Evolutionary conservation across 345 rosid genomes (phyloP).

Genomic region (Pistacia integerrima): DNA sequence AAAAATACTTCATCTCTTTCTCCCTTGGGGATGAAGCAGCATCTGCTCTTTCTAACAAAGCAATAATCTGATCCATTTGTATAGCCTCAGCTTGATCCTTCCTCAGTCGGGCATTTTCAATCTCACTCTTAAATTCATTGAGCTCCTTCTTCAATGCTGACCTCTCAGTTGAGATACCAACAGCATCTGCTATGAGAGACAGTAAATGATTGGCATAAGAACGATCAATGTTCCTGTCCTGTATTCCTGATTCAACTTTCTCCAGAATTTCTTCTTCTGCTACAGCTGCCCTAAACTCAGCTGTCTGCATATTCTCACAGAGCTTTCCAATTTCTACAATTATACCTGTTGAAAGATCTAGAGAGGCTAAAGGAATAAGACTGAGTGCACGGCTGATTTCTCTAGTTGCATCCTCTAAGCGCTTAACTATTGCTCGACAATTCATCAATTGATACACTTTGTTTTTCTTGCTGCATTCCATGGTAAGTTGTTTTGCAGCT

Average conservation of each 20-base stretch:
- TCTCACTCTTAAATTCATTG: slow-evolving; percentile 65
- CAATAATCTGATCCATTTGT: slow-evolving; percentile 78
- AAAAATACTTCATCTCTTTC: slow-evolving; percentile 57
- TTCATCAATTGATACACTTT: slow-evolving; percentile 67
- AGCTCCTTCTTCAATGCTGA: slow-evolving; percentile 52
- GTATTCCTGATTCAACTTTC: slow-evolving; percentile 69
- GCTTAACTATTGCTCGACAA: slow-evolving; percentile 47
- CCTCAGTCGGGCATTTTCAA: slow-evolving; percentile 56
- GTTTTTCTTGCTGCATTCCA: slow-evolving; percentile 54
- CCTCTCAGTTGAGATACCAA: slow-evolving; percentile 57
- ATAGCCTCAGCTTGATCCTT: slow-evolving; percentile 72
- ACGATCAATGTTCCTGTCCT: slow-evolving; percentile 59
- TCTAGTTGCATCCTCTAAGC: slow-evolving; percentile 36
- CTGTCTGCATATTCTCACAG: slow-evolving; percentile 49
- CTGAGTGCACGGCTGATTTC: slow-evolving; percentile 58
- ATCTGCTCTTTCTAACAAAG: slow-evolving; percentile 71
- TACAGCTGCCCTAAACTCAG: slow-evolving; percentile 58
- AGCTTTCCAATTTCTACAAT: slow-evolving; percentile 43
- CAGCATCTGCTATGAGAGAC: slow-evolving; percentile 57
- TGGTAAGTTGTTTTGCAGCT: slow-evolving; percentile 46
- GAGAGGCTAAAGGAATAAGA: slow-evolving; percentile 59
- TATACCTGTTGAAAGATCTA: slow-evolving; percentile 51
- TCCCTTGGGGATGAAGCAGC: slow-evolving; percentile 58
- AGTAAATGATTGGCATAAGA: slow-evolving; percentile 61
- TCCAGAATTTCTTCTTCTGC: slow-evolving; percentile 64